phyloP scores from a whole-genome alignment of 441 rosid species.

The Erodium texanum region DNA sequence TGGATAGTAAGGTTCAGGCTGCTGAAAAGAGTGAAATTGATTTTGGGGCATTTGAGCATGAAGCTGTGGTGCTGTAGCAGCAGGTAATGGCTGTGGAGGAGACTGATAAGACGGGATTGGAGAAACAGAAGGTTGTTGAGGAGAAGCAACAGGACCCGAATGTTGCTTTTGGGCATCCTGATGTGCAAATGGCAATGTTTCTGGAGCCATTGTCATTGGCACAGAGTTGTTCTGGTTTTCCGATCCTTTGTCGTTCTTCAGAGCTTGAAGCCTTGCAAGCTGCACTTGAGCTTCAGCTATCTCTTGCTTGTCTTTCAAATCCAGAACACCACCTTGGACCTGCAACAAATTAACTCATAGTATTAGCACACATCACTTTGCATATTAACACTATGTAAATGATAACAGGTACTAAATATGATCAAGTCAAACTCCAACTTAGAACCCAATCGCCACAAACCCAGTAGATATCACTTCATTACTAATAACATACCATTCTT shows the following conservation, averaged over 20 bases:
- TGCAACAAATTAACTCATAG: constrained; percentile 17
- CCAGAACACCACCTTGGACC: constrained; percentile 38
- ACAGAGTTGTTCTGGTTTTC: constrained; percentile 23
- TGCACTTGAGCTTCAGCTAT: constrained; percentile 37
- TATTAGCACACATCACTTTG: constrained; percentile 5
- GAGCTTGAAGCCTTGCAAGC: constrained; percentile 30
- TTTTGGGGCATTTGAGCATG: constrained; percentile 21
- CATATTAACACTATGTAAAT: not conserved
- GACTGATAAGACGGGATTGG: constrained; percentile 14
- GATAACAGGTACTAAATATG: not conserved
- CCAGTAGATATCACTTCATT: not conserved
- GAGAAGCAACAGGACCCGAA: constrained; percentile 16
- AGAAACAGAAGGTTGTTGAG: constrained; percentile 19
- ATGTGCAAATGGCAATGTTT: constrained; percentile 20
- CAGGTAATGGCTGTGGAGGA: constrained; percentile 14
- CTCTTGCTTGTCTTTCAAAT: constrained; percentile 52
- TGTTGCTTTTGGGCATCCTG: constrained; percentile 25
- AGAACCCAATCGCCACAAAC: not conserved
- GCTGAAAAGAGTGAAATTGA: constrained; percentile 14
- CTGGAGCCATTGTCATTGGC: constrained; percentile 17
- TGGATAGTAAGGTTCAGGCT: constrained; percentile 23
- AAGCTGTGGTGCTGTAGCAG: constrained; percentile 25
- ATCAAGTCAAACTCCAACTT: not conserved
- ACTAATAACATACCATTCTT: not conserved
- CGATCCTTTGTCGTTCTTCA: constrained; percentile 17